Evolutionary conservation across 129 eudicot species (phyloP).

Genomic region (Chrysanthemum seticuspe): DNA sequence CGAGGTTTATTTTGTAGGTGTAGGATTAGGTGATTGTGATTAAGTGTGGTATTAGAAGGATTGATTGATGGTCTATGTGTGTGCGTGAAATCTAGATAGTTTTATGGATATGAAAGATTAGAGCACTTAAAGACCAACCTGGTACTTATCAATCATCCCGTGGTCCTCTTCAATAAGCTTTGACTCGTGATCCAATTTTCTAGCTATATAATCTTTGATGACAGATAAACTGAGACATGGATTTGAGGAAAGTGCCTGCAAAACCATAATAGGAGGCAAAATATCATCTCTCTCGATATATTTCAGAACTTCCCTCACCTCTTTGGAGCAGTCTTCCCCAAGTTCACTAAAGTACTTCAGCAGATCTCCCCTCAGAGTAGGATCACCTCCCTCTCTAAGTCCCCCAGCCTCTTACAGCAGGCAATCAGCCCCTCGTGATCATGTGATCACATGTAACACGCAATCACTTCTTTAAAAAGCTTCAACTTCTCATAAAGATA

Average conservation of each 20-base stretch:
- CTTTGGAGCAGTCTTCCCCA: slow-evolving; percentile 97
- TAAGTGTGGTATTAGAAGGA: too few relatives aligned
- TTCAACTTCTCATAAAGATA: slow-evolving; percentile 94
- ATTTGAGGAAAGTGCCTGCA: slow-evolving; percentile 82
- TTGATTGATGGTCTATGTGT: too few relatives aligned
- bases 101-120: not conserved
- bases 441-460: slow-evolving; percentile 96
- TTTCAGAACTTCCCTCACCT: slow-evolving; percentile 80
- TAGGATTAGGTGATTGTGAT: too few relatives aligned
- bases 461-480: slow-evolving; percentile 91
- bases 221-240: slow-evolving; percentile 91
- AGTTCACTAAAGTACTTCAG: slow-evolving; percentile 97
- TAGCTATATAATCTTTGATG: slow-evolving; percentile 86
- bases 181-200: slow-evolving; percentile 89
- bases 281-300: slow-evolving; percentile 93
- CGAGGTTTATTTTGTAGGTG: too few relatives aligned
- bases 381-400: slow-evolving; percentile 87
- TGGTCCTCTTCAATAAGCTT: slow-evolving; percentile 93
- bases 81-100: too few relatives aligned
- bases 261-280: slow-evolving; percentile 87
- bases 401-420: slow-evolving; percentile 98
- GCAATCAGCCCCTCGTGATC: slow-evolving; percentile 95
- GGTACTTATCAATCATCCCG: slow-evolving; percentile 76
- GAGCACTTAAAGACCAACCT: slow-evolving; percentile 49
- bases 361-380: slow-evolving; percentile 84